Conservation (phyloP, 306 rosid species). For the Delonix regia region DNA sequence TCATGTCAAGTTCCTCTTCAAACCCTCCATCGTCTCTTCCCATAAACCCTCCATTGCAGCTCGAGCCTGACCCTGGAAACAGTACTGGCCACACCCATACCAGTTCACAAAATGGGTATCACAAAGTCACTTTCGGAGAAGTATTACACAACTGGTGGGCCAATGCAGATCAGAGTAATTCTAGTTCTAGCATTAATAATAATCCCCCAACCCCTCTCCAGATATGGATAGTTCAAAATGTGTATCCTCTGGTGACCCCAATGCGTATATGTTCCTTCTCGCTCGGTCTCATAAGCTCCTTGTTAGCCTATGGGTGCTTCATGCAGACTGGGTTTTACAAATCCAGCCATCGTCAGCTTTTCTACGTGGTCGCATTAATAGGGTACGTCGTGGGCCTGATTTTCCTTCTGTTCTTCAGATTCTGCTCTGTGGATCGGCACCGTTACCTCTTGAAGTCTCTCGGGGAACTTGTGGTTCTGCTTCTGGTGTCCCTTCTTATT, state of each 20-base stretch:
- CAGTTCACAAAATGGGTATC: not conserved
- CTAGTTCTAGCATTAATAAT: not conserved
- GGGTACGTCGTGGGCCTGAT: not conserved
- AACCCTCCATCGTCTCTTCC: not conserved
- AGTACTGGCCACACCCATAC: too few relatives aligned
- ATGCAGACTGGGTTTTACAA: slow-evolving; percentile 30
- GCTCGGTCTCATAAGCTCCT: not conserved
- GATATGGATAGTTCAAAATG: slow-evolving; percentile 35
- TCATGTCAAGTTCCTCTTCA: slow-evolving; percentile 30
- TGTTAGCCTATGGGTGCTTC: slow-evolving; percentile 19
- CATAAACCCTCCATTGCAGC: not conserved
- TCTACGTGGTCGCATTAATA: not conserved
- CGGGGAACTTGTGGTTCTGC: slow-evolving; percentile 25
- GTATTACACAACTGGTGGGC: slow-evolving; percentile 7
- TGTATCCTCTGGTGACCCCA: slow-evolving; percentile 40
- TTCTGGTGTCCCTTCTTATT: slow-evolving; percentile 21
- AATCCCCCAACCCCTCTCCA: slow-evolving; percentile 17
- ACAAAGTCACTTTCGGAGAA: slow-evolving; percentile 3
- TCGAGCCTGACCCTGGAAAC: not conserved
- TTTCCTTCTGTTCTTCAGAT: slow-evolving; percentile 30
- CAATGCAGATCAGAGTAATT: not conserved
- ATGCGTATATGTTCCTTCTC: slow-evolving; percentile 17
- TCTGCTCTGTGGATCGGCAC: not conserved
- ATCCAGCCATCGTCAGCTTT: not conserved
- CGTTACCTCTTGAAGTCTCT: slow-evolving; percentile 26